Conservation (phyloP, 1,139 yeast genomes). For the Trichomonascaceae sp. region DNA sequence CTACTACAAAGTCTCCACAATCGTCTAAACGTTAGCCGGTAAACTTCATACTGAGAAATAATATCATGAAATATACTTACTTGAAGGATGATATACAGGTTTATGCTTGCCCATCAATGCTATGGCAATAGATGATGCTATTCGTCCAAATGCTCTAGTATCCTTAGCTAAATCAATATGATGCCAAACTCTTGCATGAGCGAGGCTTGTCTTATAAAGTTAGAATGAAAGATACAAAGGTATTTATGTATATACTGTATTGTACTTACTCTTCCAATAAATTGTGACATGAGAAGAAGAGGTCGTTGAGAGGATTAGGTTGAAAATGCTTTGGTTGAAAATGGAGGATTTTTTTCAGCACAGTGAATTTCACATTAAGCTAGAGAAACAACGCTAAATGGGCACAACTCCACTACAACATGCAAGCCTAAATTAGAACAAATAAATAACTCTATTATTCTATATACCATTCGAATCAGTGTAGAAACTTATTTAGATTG, state of each 20-base stretch:
- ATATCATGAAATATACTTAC: conserved; percentile 9
- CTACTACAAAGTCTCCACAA: conserved; percentile 95
- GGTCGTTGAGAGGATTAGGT: background rate
- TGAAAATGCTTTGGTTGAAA: background rate
- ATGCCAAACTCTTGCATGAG: conserved; percentile 90
- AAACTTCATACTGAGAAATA: conserved; percentile 9
- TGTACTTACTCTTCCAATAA: conserved; percentile 28
- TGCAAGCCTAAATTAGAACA: too few relatives aligned
- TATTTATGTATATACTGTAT: background rate
- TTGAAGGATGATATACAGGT: conserved; percentile 70
- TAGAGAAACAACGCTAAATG: too few relatives aligned
- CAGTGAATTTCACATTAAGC: background rate
- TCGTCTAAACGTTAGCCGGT: conserved; percentile 45
- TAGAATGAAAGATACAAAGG: background rate
- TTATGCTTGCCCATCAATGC: conserved; percentile 94
- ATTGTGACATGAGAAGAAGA: conserved; percentile 26
- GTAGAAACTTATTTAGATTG: too few relatives aligned
- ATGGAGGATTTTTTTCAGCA: background rate
- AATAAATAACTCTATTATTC: too few relatives aligned
- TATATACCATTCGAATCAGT: too few relatives aligned
- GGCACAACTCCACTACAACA: too few relatives aligned
- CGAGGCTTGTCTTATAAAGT: conserved; percentile 47
- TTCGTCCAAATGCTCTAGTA: conserved; percentile 78
- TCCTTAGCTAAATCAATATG: conserved; percentile 89
- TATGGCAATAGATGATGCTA: conserved; percentile 82